Evolutionary conservation across 2,329 filamentous ascomycete genomes (phyloP), one percentile per base, ranked within the genome.

Genomic region (Colletotrichum tanaceti): DNA sequence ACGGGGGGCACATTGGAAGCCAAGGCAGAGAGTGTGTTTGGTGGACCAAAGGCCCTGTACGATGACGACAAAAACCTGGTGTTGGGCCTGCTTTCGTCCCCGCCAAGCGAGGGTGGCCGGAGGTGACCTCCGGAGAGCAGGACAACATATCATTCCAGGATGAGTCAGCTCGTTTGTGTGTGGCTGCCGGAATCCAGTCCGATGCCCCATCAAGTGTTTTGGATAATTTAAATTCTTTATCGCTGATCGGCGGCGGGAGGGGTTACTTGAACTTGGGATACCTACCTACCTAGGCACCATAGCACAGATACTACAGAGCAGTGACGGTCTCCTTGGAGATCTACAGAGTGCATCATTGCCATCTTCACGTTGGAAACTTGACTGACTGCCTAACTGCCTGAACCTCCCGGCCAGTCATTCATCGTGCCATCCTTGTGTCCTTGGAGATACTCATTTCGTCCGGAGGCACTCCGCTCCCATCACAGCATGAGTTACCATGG

Each of bases 71-170:
- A 13, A 10, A 24, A 22, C 35, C 50, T 50, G 4, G 5, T 35
- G 14, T 0, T 43, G 22, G 43, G 28, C 41, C 65, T 65, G 65
- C 50, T 68, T 68, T 68, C 65, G 38, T 68, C 43, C 28, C 6
- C 16, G 44, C 44, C 43, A 57, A 52, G 62, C n/a, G 43, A 41
- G 47, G 54, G 22, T 38, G 1, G 4, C 54, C 55, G 66, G 66
- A 68, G 66, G 2, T 41, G 2, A 44, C 6, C 55, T 68, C 66
- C 66, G 66, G 62, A 1, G 5, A 1, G 0, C 3, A 1, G n/a
- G n/a, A n/a, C n/a, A n/a, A n/a, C n/a, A n/a, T n/a, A n/a, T n/a
- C n/a, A n/a, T n/a, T n/a, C n/a, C n/a, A 28, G 0, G 28, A 9
- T 44, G 16, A 13, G 14, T 38, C 11, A 38, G 28, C 5, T 4